Evolutionary conservation across 257 asterid species (phyloP).

Genomic region (Apocynum venetum): DNA sequence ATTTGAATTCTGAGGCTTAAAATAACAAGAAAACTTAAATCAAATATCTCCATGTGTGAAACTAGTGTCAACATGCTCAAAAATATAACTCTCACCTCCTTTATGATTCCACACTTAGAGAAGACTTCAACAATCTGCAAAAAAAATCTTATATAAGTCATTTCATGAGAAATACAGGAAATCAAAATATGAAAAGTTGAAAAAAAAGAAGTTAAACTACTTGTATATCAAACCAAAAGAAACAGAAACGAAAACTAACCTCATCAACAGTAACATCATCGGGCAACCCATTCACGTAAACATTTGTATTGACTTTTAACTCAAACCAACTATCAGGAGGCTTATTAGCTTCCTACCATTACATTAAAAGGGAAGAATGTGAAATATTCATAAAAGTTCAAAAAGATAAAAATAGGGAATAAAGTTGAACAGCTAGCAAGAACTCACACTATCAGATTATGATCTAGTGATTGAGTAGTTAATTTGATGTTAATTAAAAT

Average conservation of each 20-base stretch:
- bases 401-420: not conserved
- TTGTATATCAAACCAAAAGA: slow-evolving; percentile 12
- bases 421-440: too few species aligned
- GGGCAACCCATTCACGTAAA: slow-evolving; percentile 93
- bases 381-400: not conserved
- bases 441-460: not conserved
- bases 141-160: slow-evolving; percentile 28
- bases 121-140: slow-evolving; percentile 83
- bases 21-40: not conserved
- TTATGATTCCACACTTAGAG: slow-evolving; percentile 91
- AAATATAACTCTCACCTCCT: slow-evolving; percentile 53
- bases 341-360: slow-evolving; percentile 77
- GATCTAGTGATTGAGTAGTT: not conserved
- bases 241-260: slow-evolving; percentile 47
- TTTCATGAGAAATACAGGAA: not conserved
- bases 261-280: slow-evolving; percentile 85
- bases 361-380: not conserved
- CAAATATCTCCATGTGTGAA: not conserved
- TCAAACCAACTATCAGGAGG: slow-evolving; percentile 99
- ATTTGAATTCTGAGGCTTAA: not conserved
- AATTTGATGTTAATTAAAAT: not conserved
- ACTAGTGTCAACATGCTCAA: not conserved
- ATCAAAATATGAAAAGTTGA: slow-evolving; percentile 6
- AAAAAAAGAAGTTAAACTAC: not conserved
- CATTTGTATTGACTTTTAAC: slow-evolving; percentile 92